Evolutionary conservation across 2,329 filamentous ascomycete genomes (phyloP).

Genomic region (Thielaviopsis ethacetica): DNA sequence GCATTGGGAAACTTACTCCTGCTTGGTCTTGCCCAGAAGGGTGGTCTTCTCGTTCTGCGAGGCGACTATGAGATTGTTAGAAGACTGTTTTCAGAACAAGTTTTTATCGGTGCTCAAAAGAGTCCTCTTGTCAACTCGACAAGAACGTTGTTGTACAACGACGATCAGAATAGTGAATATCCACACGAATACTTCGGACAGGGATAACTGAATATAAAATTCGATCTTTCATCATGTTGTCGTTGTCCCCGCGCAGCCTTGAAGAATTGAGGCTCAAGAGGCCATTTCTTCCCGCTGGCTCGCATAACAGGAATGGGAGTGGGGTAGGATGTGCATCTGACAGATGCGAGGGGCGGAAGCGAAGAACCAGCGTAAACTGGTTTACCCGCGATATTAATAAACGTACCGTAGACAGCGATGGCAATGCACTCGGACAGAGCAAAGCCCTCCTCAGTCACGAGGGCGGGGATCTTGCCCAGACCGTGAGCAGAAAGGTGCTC

Average conservation of each 20-base stretch:
- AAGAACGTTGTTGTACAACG: not conserved
- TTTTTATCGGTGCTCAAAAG: not conserved
- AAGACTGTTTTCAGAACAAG: not conserved
- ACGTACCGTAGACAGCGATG: conserved; percentile 95
- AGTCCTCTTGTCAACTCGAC: not conserved
- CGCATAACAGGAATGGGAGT: not conserved
- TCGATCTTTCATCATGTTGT: conserved; percentile 10
- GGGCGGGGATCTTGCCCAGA: conserved; percentile 83
- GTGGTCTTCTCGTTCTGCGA: conserved; percentile 99
- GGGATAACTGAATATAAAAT: conserved; percentile 13
- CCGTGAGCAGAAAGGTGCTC: conserved; percentile 79
- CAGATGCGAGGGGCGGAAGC: conserved; percentile 5
- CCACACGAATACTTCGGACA: conserved; percentile 13
- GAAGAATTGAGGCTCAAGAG: not conserved
- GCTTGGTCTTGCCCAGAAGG: conserved; percentile 98
- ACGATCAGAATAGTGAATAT: conserved; percentile 11
- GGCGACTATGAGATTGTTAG: conserved; percentile 47
- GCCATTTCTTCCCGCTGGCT: not conserved
- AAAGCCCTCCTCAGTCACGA: conserved; percentile 84
- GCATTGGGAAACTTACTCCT: conserved; percentile 52
- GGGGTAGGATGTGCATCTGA: not conserved
- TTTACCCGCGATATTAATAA: not conserved
- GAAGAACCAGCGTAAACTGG: conserved; percentile 4
- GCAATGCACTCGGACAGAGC: conserved; percentile 78
- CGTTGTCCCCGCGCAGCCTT: not conserved